These are phyloP conservation scores for Neonectria ditissima DNA, from an alignment of 2,329 filamentous ascomycete genomes.

Conservation along the genomic window DNA sequence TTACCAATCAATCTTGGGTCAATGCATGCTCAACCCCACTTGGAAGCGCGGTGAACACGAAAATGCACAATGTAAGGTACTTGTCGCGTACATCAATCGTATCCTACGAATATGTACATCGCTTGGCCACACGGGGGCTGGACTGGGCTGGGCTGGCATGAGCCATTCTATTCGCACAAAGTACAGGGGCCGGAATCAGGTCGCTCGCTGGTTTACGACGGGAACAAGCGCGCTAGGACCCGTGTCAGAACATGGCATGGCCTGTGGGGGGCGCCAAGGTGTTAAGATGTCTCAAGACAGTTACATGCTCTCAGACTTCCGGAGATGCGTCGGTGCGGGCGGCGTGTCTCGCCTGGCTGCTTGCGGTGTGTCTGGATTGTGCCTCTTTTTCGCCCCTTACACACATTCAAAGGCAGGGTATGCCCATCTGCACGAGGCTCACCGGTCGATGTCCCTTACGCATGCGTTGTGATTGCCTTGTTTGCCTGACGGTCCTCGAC, in stretches of 20 bases:
- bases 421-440: neutral
- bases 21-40: neutral
- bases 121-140: neutral
- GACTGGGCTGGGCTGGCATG: neutral
- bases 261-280: neutral
- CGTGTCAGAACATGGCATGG: constrained; percentile 13
- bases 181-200: constrained; percentile 6
- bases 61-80: constrained; percentile 6
- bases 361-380: constrained; percentile 1
- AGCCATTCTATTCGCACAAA: constrained; percentile 6
- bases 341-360: neutral
- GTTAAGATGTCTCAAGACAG: neutral
- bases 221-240: constrained; percentile 24
- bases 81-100: neutral
- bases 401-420: neutral
- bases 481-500: neutral
- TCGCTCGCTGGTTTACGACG: neutral
- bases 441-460: neutral
- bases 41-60: constrained; percentile 13
- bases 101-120: neutral
- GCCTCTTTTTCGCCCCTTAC: neutral
- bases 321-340: constrained; percentile 1
- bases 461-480: neutral
- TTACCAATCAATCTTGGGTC: neutral
- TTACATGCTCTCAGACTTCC: constrained; percentile 10